Evolutionary conservation across 2,329 filamentous ascomycete species (phyloP).

Genomic region (Graphilbum ipis-grandicollis): DNA sequence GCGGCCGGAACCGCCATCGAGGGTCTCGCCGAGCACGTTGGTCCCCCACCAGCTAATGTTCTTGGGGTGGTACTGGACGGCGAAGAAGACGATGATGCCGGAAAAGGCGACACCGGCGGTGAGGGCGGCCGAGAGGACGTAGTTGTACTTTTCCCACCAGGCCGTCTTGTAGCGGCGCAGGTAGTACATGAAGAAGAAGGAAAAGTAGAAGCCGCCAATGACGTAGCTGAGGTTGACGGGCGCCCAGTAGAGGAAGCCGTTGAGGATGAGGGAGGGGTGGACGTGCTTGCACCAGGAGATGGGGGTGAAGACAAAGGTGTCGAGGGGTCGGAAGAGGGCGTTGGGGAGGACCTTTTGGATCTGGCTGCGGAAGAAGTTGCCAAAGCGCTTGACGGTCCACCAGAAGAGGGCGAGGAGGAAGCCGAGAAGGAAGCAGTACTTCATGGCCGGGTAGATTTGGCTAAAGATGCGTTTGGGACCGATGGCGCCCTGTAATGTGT

Average conservation of each 20-base stretch:
- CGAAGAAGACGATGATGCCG: slow-evolving; percentile 12
- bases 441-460: slow-evolving; percentile 3
- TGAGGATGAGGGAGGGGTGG: slow-evolving; percentile 5
- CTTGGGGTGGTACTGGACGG: slow-evolving; percentile 5
- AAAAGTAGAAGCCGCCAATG: slow-evolving; percentile 8
- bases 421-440: slow-evolving; percentile 6
- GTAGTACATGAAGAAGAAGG: slow-evolving; percentile 12
- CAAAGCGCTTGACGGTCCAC: slow-evolving; percentile 2
- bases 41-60: slow-evolving; percentile 7
- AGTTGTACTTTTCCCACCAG: slow-evolving; percentile 17
- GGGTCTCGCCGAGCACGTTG: neutral
- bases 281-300: slow-evolving; percentile 3
- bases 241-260: slow-evolving; percentile 5
- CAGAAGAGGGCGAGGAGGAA: slow-evolving; percentile 4
- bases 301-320: neutral
- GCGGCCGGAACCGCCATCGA: neutral
- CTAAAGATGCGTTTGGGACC: slow-evolving; percentile 6
- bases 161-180: slow-evolving; percentile 9
- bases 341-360: neutral
- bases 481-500: slow-evolving; percentile 2
- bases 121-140: slow-evolving; percentile 15
- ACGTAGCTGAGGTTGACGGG: slow-evolving; percentile 9
- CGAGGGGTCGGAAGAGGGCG: neutral
- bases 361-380: neutral
- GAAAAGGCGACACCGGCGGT: slow-evolving; percentile 15